Percentiles rank a stretch among this genome's conserved stretches.
These are phyloP conservation scores for Aureobasidium subglaciale DNA, from an alignment of 2,329 filamentous ascomycete genomes.

Conservation along the genomic window DNA sequence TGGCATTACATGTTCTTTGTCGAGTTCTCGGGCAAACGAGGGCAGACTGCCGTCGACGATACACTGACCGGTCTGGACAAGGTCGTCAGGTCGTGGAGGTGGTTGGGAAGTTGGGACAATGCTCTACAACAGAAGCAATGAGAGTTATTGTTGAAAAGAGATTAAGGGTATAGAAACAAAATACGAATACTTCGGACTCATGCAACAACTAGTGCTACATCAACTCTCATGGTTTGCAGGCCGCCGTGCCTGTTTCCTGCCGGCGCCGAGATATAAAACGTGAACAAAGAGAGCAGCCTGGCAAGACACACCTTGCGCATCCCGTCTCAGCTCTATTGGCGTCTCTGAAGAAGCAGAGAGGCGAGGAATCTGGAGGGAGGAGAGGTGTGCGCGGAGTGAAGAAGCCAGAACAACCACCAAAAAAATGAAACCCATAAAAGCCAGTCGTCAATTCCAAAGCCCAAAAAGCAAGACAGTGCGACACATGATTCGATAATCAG, in stretches of 20 bases:
- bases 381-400: background rate
- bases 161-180: conserved; percentile 7
- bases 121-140: conserved; percentile 14
- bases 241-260: conserved; percentile 6
- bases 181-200: conserved; percentile 11
- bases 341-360: background rate
- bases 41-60: conserved; percentile 44
- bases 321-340: background rate
- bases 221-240: background rate
- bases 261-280: conserved; percentile 8
- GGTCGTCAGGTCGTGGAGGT: conserved; percentile 57
- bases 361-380: background rate
- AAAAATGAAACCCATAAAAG: conserved; percentile 11
- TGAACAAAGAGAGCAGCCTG: background rate
- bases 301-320: background rate
- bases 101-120: conserved; percentile 34
- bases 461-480: background rate
- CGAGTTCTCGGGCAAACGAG: conserved; percentile 66
- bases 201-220: conserved; percentile 14
- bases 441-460: conserved; percentile 14
- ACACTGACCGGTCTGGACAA: conserved; percentile 53
- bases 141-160: background rate
- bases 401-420: conserved; percentile 3
- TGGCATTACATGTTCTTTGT: conserved; percentile 97
- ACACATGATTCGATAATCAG: background rate